Base-by-base conservation (phyloP, 2,329 filamentous ascomycete species). In the Nemania sp. region DNA sequence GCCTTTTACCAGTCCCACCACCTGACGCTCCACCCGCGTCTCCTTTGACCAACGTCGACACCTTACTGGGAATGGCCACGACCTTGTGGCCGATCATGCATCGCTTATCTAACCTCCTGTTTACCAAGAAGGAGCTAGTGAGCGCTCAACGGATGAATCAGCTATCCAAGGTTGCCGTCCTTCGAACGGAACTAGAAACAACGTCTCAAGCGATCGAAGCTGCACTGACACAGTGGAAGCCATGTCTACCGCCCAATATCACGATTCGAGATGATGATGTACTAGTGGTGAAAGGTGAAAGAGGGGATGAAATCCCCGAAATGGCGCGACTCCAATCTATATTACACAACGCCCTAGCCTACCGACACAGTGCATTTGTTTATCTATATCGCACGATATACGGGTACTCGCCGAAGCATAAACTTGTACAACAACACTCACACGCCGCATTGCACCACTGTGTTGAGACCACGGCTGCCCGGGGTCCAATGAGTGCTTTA, bases 31-130 rank as follows among this genome's bases (percentile, higher is more conserved):
- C 79, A 1, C 77, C 79, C 11, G 79, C 78, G 11, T 84, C 85
- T 1, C 81, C 86, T 0, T 75, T 86, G 6, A 82, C 81, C 66
- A 85, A 85, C 45, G 86, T 89, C 27, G 87, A 89, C 71, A 86
- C 86, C 2, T 80, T 90, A 1, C 83, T 90, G 1, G 88, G 88
- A 24, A 86, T 90, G 80, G 85, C 87, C 1, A 89, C 86, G 1
- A 87, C 87, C 2, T 78, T 90, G 0, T 90, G 88, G 88, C 88
- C 88, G 11, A 85, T 89, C 20, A 88, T 90, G 68, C 87, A 90
- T 72, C 85, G 86, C 10, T 81, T 90, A 1, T 88, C 87, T 0
- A 86, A 84, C 66, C 82, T 90, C 0, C 78, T 84, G 0, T 82
- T 83, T 1, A 80, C 88, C 15, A 89, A 88, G 72, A 80, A 78